Percentiles rank a stretch among this genome's conserved stretches.
These are phyloP conservation scores for Colletotrichum tabaci DNA, from an alignment of 2,329 filamentous ascomycete genomes.

Conservation along the genomic window DNA sequence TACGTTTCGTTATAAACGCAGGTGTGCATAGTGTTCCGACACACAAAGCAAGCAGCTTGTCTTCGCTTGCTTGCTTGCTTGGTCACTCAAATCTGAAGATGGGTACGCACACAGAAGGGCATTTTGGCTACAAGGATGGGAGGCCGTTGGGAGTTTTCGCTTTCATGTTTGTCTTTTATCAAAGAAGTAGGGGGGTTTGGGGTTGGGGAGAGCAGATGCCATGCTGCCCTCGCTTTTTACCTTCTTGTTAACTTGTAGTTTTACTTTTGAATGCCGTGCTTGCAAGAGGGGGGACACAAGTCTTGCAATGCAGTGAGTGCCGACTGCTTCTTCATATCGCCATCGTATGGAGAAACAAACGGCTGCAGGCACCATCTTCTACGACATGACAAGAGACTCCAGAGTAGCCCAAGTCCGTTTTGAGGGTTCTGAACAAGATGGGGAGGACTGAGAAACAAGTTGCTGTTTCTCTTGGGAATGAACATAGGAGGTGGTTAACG, in stretches of 20 bases:
- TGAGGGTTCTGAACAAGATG: not conserved
- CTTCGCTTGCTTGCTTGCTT: conserved; percentile 5
- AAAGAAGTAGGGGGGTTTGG: not conserved
- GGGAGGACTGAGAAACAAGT: not conserved
- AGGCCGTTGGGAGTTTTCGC: conserved; percentile 35
- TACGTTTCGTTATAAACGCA: conserved; percentile 12
- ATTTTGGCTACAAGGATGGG: conserved; percentile 5
- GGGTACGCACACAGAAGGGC: conserved; percentile 22
- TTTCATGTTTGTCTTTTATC: conserved; percentile 13
- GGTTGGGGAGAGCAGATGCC: not conserved
- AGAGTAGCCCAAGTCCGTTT: not conserved
- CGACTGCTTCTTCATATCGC: conserved; percentile 1
- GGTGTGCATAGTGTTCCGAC: conserved; percentile 22
- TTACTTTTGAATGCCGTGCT: conserved; percentile 14
- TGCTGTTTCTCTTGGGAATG: conserved; percentile 14
- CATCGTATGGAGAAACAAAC: not conserved
- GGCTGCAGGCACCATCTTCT: not conserved
- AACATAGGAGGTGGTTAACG: conserved; percentile 9
- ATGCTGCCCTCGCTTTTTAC: conserved; percentile 17
- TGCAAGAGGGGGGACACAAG: not conserved
- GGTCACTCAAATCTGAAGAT: conserved; percentile 12
- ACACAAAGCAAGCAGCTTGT: not conserved
- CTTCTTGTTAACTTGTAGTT: conserved; percentile 37
- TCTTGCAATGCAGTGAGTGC: conserved; percentile 4
- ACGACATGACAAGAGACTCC: no score